Conservation (phyloP, 352 stramenopile species). For the Phytophthora chlamydospora region DNA sequence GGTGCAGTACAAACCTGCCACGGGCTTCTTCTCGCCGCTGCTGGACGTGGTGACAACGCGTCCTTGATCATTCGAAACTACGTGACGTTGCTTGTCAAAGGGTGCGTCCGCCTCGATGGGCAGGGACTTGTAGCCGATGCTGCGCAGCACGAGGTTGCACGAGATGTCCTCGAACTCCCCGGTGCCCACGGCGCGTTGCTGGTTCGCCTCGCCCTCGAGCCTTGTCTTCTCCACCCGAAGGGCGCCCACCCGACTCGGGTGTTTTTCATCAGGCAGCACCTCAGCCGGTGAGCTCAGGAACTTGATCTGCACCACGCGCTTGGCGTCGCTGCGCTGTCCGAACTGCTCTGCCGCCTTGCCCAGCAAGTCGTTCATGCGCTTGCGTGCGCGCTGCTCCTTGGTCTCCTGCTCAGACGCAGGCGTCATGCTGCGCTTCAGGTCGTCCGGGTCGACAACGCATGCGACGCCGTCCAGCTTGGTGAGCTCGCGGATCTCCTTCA, state of each 20-base stretch:
- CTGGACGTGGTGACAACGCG: constrained; percentile 54
- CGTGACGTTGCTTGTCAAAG: constrained; percentile 82
- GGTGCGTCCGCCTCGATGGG: constrained; percentile 66
- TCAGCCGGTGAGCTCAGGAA: constrained; percentile 91
- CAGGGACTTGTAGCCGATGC: constrained; percentile 93
- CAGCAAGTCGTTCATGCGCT: constrained; percentile 87
- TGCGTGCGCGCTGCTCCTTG: constrained; percentile 76
- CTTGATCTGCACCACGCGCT: constrained; percentile 82
- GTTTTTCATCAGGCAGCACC: constrained; percentile 61
- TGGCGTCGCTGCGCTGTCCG: constrained; percentile 18
- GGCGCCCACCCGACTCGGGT: constrained; percentile 54
- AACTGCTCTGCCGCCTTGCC: constrained; percentile 58
- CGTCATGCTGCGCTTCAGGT: constrained; percentile 90
- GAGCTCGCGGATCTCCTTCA: constrained; percentile 95
- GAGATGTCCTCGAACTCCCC: constrained; percentile 87
- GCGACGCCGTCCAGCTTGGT: constrained; percentile 79
- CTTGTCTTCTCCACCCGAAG: constrained; percentile 90
- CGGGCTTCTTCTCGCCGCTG: constrained; percentile 35
- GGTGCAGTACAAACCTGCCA: constrained; percentile 93
- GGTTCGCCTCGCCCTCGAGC: constrained; percentile 84
- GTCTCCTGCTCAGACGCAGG: constrained; percentile 89
- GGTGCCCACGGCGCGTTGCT: constrained; percentile 87
- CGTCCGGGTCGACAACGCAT: constrained; percentile 88
- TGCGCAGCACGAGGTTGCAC: constrained; percentile 79
- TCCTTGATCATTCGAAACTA: constrained; percentile 69